Base-by-base conservation (phyloP, 352 stramenopile genomes). In the Phytophthora citricola region DNA sequence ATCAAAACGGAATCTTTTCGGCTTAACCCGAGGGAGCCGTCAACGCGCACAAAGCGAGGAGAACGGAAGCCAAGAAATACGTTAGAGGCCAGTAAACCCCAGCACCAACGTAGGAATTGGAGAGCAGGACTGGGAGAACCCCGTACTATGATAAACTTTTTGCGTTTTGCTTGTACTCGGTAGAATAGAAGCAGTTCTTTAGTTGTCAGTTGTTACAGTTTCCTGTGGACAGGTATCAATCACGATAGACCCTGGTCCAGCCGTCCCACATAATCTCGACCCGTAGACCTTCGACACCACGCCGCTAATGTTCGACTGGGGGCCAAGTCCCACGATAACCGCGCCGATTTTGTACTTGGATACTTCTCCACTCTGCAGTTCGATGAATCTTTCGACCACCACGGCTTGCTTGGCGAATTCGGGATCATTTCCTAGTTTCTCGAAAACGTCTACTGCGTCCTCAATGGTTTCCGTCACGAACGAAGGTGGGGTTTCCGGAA, bases 391-490 rank as follows among this genome's bases (percentile, higher is more conserved):
- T 36, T 91, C 79, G 29, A 75, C 36, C 11, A 55, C 45, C 15
- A 38, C 36, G 2, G 62, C 59, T 58, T 75, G 68, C 27, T 75
- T 65, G 20, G 75, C 67, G 22, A 85, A 85, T 39, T 57, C 71
- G 3, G 73, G 70, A 54, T 93, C 83, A 10, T 79, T 72, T 15
- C 70, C 69, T 4, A 90, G 65, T 41, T 85, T 73, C 54, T 87
- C 78, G 43, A 76, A 64, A 10, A 90, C 73, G 31, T 89, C 68
- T 8, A 79, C 60, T 12, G 87, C 87, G 0, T 62, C 83, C 53
- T 93, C 82, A 24, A 92, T 71, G 5, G 73, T 93, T 72, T 92
- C 85, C 0, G 87, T 93, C 41, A 93, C 85, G 66, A 90, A 95
- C 6, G 61, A 82, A 3, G 85, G 85, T n/a, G 85, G 85, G 2